Percentiles rank a stretch among this genome's conserved stretches.
These are phyloP conservation scores for Lentinula aciculospora DNA, from an alignment of 768 basidiomycete genomes.

Conservation along the genomic window DNA sequence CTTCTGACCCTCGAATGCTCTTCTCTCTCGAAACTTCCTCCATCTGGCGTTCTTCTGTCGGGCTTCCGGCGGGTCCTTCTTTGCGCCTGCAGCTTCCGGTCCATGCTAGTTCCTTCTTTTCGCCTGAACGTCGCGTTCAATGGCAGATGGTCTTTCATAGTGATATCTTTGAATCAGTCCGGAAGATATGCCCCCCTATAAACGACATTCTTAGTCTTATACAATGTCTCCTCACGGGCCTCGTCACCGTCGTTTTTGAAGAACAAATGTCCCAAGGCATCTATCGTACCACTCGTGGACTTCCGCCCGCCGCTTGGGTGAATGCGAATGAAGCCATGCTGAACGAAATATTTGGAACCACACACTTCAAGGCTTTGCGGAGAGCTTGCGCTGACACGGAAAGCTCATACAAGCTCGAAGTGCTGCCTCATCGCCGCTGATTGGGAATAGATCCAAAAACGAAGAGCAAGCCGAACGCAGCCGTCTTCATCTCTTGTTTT, in stretches of 20 bases:
- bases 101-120: conserved; percentile 82
- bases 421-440: conserved; percentile 38
- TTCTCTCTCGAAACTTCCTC: conserved; percentile 75
- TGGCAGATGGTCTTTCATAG: conserved; percentile 90
- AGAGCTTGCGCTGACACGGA: conserved; percentile 68
- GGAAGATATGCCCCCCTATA: conserved; percentile 63
- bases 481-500: neutral
- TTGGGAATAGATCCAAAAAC: neutral
- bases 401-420: conserved; percentile 71
- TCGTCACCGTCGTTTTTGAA: conserved; percentile 69
- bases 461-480: neutral
- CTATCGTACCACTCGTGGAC: conserved; percentile 70
- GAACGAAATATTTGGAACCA: conserved; percentile 65
- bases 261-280: conserved; percentile 66
- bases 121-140: conserved; percentile 75
- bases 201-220: conserved; percentile 64
- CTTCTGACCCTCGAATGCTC: conserved; percentile 65
- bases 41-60: conserved; percentile 71
- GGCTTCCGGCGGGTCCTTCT: conserved; percentile 72
- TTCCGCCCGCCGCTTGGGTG: conserved; percentile 77
- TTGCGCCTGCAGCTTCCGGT: conserved; percentile 69
- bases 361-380: conserved; percentile 68
- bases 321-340: conserved; percentile 62
- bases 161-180: conserved; percentile 66
- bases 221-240: conserved; percentile 68